Evolutionary conservation across 2,329 filamentous ascomycete species (phyloP).

Genomic region (Paraphoma sp.): DNA sequence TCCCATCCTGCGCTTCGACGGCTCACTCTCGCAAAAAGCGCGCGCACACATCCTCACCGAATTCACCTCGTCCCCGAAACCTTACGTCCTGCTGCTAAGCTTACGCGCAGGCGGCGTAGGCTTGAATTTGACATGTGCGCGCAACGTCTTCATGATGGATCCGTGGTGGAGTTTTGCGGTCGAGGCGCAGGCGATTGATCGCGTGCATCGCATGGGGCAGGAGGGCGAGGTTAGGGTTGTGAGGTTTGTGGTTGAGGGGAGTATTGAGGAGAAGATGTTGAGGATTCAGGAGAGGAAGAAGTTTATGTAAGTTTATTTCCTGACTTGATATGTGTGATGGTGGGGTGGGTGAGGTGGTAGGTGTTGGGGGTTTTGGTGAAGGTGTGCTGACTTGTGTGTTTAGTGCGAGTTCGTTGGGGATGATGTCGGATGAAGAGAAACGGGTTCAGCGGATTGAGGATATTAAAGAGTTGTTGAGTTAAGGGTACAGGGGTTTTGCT

Average conservation of each 20-base stretch:
- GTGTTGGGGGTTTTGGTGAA: no score
- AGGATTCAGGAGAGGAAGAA: constrained; percentile 94
- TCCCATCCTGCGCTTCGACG: constrained; percentile 85
- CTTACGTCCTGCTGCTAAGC: constrained; percentile 80
- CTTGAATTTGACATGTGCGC: constrained; percentile 87
- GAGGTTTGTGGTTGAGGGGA: constrained; percentile 86
- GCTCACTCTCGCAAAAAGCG: constrained; percentile 84
- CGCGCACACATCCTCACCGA: constrained; percentile 78
- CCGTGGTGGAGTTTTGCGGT: constrained; percentile 99
- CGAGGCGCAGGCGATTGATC: constrained; percentile 96
- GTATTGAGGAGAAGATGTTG: constrained; percentile 95
- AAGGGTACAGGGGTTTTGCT: not conserved
- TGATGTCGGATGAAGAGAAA: constrained; percentile 96
- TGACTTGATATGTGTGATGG: not conserved
- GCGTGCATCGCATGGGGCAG: constrained; percentile 97
- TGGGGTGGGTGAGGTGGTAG: not conserved
- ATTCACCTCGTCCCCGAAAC: constrained; percentile 66
- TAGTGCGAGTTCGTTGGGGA: constrained; percentile 90
- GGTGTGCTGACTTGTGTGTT: constrained; percentile 37
- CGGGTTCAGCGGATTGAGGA: constrained; percentile 89
- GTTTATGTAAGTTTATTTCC: constrained; percentile 76
- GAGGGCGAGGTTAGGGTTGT: constrained; percentile 83
- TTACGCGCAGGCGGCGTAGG: constrained; percentile 92
- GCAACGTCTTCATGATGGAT: constrained; percentile 97
- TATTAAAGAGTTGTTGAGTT: constrained; percentile 85